These are phyloP conservation scores for Chlamydomonas sp. DNA, from an alignment of 139 green algal species.

Conservation along the genomic window DNA sequence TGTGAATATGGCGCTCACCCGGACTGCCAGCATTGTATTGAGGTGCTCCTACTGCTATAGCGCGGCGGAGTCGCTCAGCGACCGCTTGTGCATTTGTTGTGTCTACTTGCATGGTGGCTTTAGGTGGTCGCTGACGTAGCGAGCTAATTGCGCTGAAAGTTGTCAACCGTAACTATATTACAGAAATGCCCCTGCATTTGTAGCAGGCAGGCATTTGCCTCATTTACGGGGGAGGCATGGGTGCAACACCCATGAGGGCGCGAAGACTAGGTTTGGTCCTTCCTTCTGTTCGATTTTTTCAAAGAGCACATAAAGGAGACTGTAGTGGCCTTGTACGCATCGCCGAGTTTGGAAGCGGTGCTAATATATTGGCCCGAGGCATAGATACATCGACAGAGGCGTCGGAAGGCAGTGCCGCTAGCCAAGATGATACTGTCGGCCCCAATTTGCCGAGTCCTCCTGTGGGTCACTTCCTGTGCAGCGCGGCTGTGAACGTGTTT, in stretches of 20 bases:
- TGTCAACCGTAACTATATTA: no score
- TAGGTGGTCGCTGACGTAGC: background rate
- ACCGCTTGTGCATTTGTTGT: no score
- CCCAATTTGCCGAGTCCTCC: slow-evolving; percentile 18
- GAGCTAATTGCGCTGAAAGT: background rate
- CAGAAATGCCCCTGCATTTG: no score
- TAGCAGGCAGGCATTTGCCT: no score
- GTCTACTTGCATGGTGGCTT: background rate
- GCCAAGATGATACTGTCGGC: slow-evolving; percentile 15
- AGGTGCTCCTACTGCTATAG: slow-evolving; percentile 1
- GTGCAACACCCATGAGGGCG: no score
- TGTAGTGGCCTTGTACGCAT: no score
- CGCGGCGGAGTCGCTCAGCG: background rate
- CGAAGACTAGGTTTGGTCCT: no score
- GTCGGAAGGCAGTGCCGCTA: background rate
- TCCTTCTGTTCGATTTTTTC: no score
- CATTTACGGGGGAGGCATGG: no score
- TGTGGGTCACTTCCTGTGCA: slow-evolving; percentile 5
- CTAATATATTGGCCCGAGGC: no score
- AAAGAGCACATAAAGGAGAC: no score
- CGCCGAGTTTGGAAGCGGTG: no score
- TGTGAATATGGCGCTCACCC: background rate
- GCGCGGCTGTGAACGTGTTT: background rate
- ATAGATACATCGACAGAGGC: background rate
- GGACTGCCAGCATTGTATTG: slow-evolving; percentile 13